Evolutionary conservation across 2,329 filamentous ascomycete genomes (phyloP).

Genomic region (Colletotrichum eleusines): DNA sequence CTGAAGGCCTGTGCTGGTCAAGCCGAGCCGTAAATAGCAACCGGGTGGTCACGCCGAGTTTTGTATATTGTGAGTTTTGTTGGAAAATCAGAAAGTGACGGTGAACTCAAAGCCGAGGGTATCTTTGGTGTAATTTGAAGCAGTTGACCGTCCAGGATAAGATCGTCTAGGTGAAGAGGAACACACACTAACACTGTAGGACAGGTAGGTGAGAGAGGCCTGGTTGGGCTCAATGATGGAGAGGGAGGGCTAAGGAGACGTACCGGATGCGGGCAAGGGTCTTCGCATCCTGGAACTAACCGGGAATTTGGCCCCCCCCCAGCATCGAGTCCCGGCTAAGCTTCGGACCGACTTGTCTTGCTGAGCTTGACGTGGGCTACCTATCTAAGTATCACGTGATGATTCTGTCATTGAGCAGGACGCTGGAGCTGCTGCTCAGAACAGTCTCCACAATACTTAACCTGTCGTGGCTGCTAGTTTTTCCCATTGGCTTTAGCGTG

Average conservation of each 20-base stretch:
- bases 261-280: constrained; percentile 38
- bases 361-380: background rate
- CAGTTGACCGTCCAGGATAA: constrained; percentile 4
- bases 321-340: constrained; percentile 28
- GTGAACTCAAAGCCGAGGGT: background rate
- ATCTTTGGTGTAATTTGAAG: constrained; percentile 1
- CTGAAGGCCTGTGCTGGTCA: constrained; percentile 33
- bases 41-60: background rate
- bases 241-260: constrained; percentile 29
- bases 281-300: constrained; percentile 17
- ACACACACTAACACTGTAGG: constrained; percentile 24
- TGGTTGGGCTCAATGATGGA: constrained; percentile 23
- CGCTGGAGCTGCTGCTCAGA: constrained; percentile 2
- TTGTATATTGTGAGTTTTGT: background rate
- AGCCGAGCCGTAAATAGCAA: background rate
- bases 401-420: constrained; percentile 3
- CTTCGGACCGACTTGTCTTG: constrained; percentile 30
- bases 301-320: constrained; percentile 12
- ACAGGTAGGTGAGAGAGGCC: background rate
- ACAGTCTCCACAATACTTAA: constrained; percentile 18
- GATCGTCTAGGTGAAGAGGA: constrained; percentile 10
- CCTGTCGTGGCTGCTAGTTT: constrained; percentile 31
- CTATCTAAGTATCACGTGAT: constrained; percentile 16
- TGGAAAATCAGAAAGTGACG: background rate
- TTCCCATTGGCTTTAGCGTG: constrained; percentile 26